phyloP scores from a whole-genome alignment of 129 eudicot species.

The Logfia minima region DNA sequence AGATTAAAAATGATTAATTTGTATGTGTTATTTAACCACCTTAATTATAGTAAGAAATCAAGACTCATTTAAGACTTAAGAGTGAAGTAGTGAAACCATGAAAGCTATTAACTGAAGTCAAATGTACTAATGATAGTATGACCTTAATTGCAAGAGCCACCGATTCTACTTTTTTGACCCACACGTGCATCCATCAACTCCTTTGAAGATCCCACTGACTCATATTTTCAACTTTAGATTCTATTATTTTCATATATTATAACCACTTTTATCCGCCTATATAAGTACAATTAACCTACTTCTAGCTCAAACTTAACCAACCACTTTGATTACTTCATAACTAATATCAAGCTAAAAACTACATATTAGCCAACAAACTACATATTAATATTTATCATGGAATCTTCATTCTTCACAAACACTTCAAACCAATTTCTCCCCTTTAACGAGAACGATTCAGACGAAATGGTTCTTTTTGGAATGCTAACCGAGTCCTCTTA shows the following conservation, averaged over 20 bases:
- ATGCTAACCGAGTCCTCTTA: slow-evolving; percentile 32
- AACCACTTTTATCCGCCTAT: slow-evolving; percentile 19
- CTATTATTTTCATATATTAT: slow-evolving; percentile 4
- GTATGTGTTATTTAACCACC: neutral
- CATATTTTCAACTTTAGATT: neutral
- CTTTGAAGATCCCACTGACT: slow-evolving; percentile 38
- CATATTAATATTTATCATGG: slow-evolving; percentile 16
- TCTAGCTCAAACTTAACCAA: slow-evolving; percentile 18
- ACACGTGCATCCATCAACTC: slow-evolving; percentile 14
- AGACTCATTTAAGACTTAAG: neutral
- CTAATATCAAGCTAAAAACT: neutral
- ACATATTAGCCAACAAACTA: neutral
- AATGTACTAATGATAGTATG: slow-evolving; percentile 12
- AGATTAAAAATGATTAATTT: too few relatives aligned
- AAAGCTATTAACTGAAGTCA: neutral
- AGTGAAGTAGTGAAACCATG: slow-evolving; percentile 7
- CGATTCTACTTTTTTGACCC: slow-evolving; percentile 46
- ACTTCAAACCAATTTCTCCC: slow-evolving; percentile 31
- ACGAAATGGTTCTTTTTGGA: slow-evolving; percentile 27
- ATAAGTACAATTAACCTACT: slow-evolving; percentile 18
- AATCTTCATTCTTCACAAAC: slow-evolving; percentile 34
- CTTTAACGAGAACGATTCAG: slow-evolving; percentile 37
- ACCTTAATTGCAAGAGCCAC: slow-evolving; percentile 23
- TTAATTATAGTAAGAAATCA: neutral
- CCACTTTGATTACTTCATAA: neutral